Percentiles rank a stretch among this genome's conserved stretches.
phyloP scores from a whole-genome alignment of 306 rosid species.

The Oemleria cerasiformis region DNA sequence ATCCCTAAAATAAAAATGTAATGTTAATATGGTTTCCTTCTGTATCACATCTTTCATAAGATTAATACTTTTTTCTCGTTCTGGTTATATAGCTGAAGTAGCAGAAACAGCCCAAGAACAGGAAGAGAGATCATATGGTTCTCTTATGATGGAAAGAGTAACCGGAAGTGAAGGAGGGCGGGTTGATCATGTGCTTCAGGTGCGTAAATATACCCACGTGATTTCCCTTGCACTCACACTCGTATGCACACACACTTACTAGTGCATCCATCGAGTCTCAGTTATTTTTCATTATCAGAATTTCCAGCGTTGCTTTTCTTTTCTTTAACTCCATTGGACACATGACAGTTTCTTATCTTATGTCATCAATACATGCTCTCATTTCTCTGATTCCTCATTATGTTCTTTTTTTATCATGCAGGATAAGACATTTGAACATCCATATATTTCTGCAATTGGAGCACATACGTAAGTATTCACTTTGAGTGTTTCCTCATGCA shows the following conservation, averaged over 20 bases:
- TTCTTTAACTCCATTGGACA: not conserved
- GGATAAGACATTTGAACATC: slow-evolving; percentile 91
- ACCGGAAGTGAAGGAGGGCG: slow-evolving; percentile 79
- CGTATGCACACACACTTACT: not conserved
- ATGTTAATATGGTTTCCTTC: slow-evolving; percentile 6
- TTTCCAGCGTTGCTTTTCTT: not conserved
- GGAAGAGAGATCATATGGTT: slow-evolving; percentile 76
- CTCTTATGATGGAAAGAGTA: slow-evolving; percentile 75
- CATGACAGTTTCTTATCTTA: not conserved
- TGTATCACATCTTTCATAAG: not conserved
- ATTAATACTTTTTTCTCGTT: not conserved
- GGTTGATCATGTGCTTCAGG: slow-evolving; percentile 95
- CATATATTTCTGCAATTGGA: slow-evolving; percentile 85
- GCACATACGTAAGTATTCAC: slow-evolving; percentile 72
- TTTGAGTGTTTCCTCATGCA: not conserved
- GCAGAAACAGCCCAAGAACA: slow-evolving; percentile 51
- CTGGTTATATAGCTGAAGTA: slow-evolving; percentile 37
- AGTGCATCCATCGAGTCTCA: not conserved
- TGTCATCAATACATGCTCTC: not conserved
- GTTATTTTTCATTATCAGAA: not conserved
- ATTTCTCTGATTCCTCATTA: slow-evolving; percentile 3
- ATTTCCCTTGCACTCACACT: not conserved
- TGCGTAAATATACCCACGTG: slow-evolving; percentile 25
- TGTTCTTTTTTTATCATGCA: slow-evolving; percentile 44
- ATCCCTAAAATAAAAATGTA: not conserved